Evolutionary conservation across 768 basidiomycete species (phyloP).

Genomic region (Rhodotorula graminis): DNA sequence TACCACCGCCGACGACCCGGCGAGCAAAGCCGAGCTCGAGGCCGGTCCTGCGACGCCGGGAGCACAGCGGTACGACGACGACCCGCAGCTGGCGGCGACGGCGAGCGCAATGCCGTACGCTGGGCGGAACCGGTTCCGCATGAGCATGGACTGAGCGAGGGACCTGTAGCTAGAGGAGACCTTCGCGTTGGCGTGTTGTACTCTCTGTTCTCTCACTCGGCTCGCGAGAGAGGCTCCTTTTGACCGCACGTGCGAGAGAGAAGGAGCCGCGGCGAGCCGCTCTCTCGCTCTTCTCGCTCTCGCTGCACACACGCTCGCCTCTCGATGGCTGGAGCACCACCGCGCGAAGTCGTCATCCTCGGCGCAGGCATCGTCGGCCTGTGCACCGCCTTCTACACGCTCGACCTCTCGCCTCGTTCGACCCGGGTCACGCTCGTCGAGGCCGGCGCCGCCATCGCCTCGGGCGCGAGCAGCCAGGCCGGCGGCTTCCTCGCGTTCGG

Average conservation of each 20-base stretch:
- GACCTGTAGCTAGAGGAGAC: background rate
- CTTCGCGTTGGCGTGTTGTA: background rate
- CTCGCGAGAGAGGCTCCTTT: background rate
- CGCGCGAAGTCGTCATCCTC: conserved; percentile 49
- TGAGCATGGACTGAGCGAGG: conserved; percentile 4
- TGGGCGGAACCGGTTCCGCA: background rate
- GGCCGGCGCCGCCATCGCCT: conserved; percentile 46
- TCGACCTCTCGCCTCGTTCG: conserved; percentile 40
- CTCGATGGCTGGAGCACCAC: background rate
- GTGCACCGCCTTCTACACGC: conserved; percentile 52
- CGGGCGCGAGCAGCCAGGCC: conserved; percentile 47
- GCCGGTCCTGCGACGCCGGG: too few relatives aligned
- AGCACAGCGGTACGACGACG: background rate
- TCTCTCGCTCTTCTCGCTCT: background rate
- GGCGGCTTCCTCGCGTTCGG: conserved; percentile 52
- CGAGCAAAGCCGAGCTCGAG: background rate
- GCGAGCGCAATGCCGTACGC: background rate
- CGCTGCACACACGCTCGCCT: background rate
- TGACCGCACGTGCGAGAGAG: background rate
- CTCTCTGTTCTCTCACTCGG: too few relatives aligned
- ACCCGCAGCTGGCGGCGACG: background rate
- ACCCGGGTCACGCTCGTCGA: conserved; percentile 52
- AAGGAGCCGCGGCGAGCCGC: background rate
- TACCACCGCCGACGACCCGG: background rate
- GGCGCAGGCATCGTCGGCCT: conserved; percentile 55